phyloP scores from a whole-genome alignment of 192 early-diverging fungal genomes.

The Podila minutissima region DNA sequence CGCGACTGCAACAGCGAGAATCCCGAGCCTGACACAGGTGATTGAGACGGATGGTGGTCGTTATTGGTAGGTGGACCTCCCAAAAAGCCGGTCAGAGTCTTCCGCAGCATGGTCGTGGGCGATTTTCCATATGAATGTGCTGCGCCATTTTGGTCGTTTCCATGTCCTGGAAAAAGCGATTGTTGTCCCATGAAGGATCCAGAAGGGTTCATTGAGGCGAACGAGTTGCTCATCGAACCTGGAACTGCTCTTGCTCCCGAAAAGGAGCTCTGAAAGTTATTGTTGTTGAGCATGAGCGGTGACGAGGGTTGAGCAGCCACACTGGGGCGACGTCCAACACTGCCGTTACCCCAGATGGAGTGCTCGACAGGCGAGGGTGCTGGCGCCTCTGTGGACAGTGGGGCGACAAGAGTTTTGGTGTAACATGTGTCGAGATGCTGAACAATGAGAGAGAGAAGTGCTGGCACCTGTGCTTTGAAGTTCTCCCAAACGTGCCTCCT shows the following conservation, averaged over 20 bases:
- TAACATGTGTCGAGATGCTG: conserved; percentile 45
- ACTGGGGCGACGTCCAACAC: conserved; percentile 37
- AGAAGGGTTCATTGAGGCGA: not conserved
- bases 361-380: conserved; percentile 50
- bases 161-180: conserved; percentile 3
- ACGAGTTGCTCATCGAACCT: conserved; percentile 24
- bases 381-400: conserved; percentile 37
- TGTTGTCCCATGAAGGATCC: not conserved
- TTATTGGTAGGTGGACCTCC: conserved; percentile 4
- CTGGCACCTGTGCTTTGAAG: conserved; percentile 31
- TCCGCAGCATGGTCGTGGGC: conserved; percentile 36
- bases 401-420: conserved; percentile 38
- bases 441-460: conserved; percentile 25
- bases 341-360: conserved; percentile 22
- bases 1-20: conserved; percentile 22
- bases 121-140: conserved; percentile 41
- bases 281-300: conserved; percentile 8
- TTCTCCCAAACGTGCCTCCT: conserved; percentile 37
- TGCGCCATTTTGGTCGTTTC: conserved; percentile 10
- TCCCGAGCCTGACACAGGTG: conserved; percentile 18
- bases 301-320: conserved; percentile 2
- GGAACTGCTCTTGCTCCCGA: conserved; percentile 31
- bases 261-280: conserved; percentile 27
- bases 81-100: conserved; percentile 21
- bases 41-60: conserved; percentile 15